Evolutionary conservation across 2,329 filamentous ascomycete genomes (phyloP).

Genomic region (Aspergillus latus): DNA sequence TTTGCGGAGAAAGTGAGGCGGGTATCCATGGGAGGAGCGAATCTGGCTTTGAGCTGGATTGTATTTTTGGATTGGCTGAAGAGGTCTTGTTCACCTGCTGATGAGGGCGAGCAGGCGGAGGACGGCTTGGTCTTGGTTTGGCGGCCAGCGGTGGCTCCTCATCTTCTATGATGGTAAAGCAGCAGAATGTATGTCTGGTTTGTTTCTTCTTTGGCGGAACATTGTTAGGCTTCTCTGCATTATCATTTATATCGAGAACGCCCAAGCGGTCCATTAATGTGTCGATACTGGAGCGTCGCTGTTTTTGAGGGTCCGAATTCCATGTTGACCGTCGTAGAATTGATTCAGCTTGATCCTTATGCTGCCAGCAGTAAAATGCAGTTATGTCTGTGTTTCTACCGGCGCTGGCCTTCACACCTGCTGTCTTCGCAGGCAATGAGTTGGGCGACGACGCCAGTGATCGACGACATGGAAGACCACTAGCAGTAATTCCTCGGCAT

Average conservation of each 20-base stretch:
- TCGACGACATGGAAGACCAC: conserved; percentile 79
- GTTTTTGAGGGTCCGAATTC: conserved; percentile 43
- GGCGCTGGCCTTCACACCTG: conserved; percentile 27
- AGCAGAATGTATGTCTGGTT: conserved; percentile 34
- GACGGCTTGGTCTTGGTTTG: conserved; percentile 21
- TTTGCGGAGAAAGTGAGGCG: conserved; percentile 62
- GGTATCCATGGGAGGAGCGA: conserved; percentile 69
- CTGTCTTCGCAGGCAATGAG: conserved; percentile 28
- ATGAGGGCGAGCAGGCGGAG: conserved; percentile 6
- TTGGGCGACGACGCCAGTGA: conserved; percentile 57
- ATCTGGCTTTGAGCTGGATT: conserved; percentile 40
- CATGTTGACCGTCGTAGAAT: conserved; percentile 32
- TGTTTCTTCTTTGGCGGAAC: conserved; percentile 22
- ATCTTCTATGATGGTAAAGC: conserved; percentile 33
- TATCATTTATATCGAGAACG: conserved; percentile 62
- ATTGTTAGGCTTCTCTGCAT: conserved; percentile 11
- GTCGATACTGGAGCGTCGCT: conserved; percentile 77
- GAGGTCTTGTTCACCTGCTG: conserved; percentile 17
- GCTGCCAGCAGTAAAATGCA: conserved; percentile 84
- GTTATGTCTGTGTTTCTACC: conserved; percentile 27
- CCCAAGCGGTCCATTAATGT: conserved; percentile 79
- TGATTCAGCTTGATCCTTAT: conserved; percentile 74
- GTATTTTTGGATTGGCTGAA: conserved; percentile 1
- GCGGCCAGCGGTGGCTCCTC: conserved; percentile 14
- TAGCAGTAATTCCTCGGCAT: conserved; percentile 81